Evolutionary conservation across 306 rosid genomes (phyloP), one percentile per base, ranked within the genome.

Genomic region (cucumber (Cucumis sativus)): DNA sequence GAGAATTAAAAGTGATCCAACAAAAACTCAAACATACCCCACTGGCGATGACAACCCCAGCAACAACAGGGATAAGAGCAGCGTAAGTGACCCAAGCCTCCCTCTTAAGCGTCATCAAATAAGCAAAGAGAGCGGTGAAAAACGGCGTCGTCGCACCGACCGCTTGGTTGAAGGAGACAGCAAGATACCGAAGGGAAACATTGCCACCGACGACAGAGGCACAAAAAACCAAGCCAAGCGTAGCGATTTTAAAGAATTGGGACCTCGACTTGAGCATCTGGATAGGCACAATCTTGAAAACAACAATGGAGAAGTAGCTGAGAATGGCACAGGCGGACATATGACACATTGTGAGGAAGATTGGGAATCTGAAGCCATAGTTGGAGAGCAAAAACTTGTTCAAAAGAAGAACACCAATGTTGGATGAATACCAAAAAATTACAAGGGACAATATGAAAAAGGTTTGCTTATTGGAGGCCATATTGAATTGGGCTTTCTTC

Each of bases 271-370:
- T 91, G 81, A 95, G 82, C 84, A 84, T 84, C 87, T 95, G 99
- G 60, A 88, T 87, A 5, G 99, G 99, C 18, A 89, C 97, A 45
- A 92, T 20, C 88, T 91, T 90, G 86, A 95, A 83, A 80, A 95
- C 80, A 25, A 86, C 91, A 45, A 95, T 92, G 88, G 97, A 92
- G 10, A 92, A 35, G 77, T 95, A 92, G 86, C 99, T 95, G 80
- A 95, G 93, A n/a, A 88, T 56, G 59, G 99, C 93, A 62, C 99
- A 95, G 58, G 97, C 99, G 8, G 96, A 60, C 99, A 95, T 92
- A 82, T 95, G 99, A 63, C 99, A 95, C 97, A 95, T 95, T 86
- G 99, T 95, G 76, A 95, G 99, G 88, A 95, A 95, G 84, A 95
- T 95, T 51, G 99, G 99, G 74, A 92, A 95, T 73, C 86, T 84